A percentile compares a stretch with the other conserved stretches of the same genome.
These are phyloP conservation scores for Acanthochlamys bracteata DNA, from an alignment of 106 monocot genomes.

Conservation along the genomic window DNA sequence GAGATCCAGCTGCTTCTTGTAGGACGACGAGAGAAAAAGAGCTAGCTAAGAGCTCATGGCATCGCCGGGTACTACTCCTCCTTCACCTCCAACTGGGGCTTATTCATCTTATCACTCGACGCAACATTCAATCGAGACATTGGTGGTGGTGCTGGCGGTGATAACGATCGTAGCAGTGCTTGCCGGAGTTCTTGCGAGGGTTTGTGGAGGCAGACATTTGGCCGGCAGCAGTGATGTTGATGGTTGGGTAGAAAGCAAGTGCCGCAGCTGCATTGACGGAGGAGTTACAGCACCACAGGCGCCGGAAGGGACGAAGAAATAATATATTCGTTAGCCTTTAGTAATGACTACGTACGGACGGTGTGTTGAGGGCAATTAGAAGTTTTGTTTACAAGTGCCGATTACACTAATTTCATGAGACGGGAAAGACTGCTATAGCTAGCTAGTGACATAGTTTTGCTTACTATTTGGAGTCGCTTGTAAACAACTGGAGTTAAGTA, in stretches of 20 bases:
- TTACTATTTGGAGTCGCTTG: too few species aligned
- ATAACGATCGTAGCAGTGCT: conserved; percentile 7
- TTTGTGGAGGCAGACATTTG: conserved; percentile 4
- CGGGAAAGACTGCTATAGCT: too few species aligned
- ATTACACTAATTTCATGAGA: too few species aligned
- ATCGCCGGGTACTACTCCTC: too few species aligned
- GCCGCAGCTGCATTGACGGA: conserved; percentile 10
- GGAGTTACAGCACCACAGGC: background rate
- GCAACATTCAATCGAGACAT: background rate
- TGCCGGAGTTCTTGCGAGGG: conserved; percentile 4
- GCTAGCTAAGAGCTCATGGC: background rate
- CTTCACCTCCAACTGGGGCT: background rate
- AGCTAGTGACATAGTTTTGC: too few species aligned
- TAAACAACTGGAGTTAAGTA: too few species aligned
- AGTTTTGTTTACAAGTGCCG: too few species aligned
- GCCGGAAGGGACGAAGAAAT: background rate
- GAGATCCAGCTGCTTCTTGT: background rate
- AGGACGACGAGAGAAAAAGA: background rate
- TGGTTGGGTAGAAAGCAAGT: conserved; percentile 6
- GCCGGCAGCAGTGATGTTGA: background rate
- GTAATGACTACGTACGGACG: too few species aligned
- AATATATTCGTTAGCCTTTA: background rate
- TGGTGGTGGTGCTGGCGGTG: conserved; percentile 11
- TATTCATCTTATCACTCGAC: background rate
- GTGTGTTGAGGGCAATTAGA: too few species aligned